Evolutionary conservation across 2,329 filamentous ascomycete genomes (phyloP).

Genomic region (Fusarium bactridioides): DNA sequence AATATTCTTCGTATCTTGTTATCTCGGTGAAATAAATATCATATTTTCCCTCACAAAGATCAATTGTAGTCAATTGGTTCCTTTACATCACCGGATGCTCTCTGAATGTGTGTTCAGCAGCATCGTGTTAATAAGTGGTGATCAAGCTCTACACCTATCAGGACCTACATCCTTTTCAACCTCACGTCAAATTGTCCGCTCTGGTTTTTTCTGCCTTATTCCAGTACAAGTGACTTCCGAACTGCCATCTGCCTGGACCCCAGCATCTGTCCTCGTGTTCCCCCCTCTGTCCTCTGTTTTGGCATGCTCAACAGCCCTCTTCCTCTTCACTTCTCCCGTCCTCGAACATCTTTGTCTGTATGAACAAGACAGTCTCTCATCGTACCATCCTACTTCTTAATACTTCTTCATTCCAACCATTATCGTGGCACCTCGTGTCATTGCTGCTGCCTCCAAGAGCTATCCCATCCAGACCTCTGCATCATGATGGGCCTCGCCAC

Average conservation of each 20-base stretch:
- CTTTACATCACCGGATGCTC: background rate
- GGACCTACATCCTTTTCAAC: background rate
- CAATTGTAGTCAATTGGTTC: background rate
- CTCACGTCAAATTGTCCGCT: background rate
- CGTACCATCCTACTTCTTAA: background rate
- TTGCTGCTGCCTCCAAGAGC: background rate
- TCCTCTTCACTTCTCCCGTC: background rate
- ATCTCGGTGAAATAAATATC: no score
- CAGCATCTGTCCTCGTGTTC: background rate
- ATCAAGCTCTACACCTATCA: background rate
- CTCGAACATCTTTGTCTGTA: background rate
- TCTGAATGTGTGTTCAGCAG: background rate
- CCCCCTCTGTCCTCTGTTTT: conserved; percentile 22
- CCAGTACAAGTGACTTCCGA: conserved; percentile 10
- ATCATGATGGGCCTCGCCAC: background rate
- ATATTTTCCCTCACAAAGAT: background rate
- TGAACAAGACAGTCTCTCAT: background rate
- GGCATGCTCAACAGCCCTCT: conserved; percentile 7
- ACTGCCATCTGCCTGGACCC: background rate
- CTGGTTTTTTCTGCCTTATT: conserved; percentile 1
- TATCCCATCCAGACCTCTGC: background rate
- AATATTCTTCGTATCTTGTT: background rate
- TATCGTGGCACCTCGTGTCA: background rate
- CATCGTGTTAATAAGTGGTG: background rate
- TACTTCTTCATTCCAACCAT: background rate